Base-by-base conservation (phyloP, 805 yeast species). In the Hanseniaspora lachancei region DNA sequence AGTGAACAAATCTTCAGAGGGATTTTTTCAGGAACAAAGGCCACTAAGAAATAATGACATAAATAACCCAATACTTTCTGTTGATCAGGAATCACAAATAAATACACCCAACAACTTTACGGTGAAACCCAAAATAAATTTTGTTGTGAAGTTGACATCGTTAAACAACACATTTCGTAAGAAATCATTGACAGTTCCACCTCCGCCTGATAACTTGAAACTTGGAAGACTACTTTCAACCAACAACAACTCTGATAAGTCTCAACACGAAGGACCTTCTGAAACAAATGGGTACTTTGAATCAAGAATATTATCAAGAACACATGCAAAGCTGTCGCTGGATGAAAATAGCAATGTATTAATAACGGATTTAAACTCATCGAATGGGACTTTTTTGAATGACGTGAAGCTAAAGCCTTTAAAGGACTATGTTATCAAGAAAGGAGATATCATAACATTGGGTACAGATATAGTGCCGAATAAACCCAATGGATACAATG, bases 341-440 rank as follows among this genome's bases (percentile, higher is more conserved):
- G 73, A 79, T 18, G 67, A 67, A 27, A 69, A 72, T 5, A 89
- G 89, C 5, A 77, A 76, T 58, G 75, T 95, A 21, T 87, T 76
- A 74, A 76, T 93, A 27, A 80, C 82, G 61, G 99, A 93, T 70
- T 76, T 89, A 64, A 88, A 89, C 57, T 84, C 95, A 2, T 85
- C 96, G 24, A 93, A 93, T 68, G 99, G 99, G 10, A 91, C 98
- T 0, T 95, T 84, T 67, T 79, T 93, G 49, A 93, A 93, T 67
- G 86, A 82, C 36, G 74, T 70, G 43, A 81, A 89, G 59, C 74
- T 93, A 12, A 75, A 74, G 57, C 70, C 72, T 12, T 62, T 63
- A 53, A 27, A 42, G 16, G 84, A 80, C 46, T 79, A 78, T 21
- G 86, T 82, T 61, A 69, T 93, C 50, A 75, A 80, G 56, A 74